Conservation (phyloP, 352 stramenopile species). For the Pythium graminicola region DNA sequence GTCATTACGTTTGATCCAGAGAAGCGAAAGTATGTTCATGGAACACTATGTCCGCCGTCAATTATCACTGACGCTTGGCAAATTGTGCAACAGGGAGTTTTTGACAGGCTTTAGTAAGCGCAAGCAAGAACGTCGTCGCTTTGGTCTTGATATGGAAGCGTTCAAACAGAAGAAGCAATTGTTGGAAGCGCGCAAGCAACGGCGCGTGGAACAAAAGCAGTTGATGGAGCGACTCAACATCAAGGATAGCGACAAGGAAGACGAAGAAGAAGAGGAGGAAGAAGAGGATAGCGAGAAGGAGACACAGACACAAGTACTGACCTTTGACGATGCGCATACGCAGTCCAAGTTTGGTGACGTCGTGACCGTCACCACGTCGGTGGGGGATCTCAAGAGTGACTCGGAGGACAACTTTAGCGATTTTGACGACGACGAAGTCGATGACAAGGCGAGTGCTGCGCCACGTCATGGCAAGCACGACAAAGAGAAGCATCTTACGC, state of each 20-base stretch:
- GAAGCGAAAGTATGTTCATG: conserved; percentile 75
- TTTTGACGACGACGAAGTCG: conserved; percentile 42
- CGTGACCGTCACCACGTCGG: conserved; percentile 78
- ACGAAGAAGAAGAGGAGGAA: conserved; percentile 21
- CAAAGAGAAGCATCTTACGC: conserved; percentile 62
- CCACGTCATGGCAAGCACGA: conserved; percentile 20
- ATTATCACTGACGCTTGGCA: too few species aligned
- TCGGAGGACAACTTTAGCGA: conserved; percentile 53
- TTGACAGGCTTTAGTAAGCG: conserved; percentile 83
- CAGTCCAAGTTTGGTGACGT: conserved; percentile 83
- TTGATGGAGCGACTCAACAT: conserved; percentile 55
- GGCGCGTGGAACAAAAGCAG: conserved; percentile 74
- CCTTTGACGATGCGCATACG: conserved; percentile 77
- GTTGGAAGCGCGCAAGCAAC: conserved; percentile 76
- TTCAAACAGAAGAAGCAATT: conserved; percentile 84
- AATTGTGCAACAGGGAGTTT: too few species aligned
- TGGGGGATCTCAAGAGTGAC: conserved; percentile 74
- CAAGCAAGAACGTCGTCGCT: conserved; percentile 81
- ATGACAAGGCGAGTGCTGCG: conserved; percentile 19
- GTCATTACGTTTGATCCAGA: conserved; percentile 82
- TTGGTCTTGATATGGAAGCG: conserved; percentile 84
- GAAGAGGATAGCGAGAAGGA: conserved; percentile 26
- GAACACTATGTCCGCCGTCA: too few species aligned
- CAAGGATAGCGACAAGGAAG: conserved; percentile 37
- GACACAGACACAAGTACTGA: conserved; percentile 48